Percentiles rank a stretch among this genome's conserved stretches.
Conservation (phyloP, 176 grass and related monocot species). For the Phyllostachys edulis region DNA sequence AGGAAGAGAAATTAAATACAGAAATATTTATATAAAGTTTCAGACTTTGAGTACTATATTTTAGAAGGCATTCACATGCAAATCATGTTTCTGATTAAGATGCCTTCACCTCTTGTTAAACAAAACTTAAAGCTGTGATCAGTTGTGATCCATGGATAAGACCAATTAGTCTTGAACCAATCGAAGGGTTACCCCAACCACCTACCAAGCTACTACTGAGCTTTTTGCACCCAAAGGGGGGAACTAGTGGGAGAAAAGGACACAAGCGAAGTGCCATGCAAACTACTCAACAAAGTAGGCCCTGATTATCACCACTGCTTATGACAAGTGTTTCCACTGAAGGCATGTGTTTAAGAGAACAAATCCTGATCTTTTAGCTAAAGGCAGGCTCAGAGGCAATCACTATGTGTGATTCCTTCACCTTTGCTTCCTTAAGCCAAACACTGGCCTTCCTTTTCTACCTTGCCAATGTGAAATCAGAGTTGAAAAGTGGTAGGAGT, state of each 20-base stretch:
- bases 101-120: not conserved
- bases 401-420: constrained; percentile 13
- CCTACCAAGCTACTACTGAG: constrained; percentile 27
- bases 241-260: constrained; percentile 33
- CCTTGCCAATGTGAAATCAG: constrained; percentile 35
- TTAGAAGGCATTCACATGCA: constrained; percentile 16
- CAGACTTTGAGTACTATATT: not conserved
- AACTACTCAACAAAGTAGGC: constrained; percentile 25
- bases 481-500: not conserved
- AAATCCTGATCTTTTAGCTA: not conserved
- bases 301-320: not conserved
- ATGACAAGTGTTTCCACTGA: no score
- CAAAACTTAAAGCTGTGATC: not conserved
- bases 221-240: constrained; percentile 47
- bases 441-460: constrained; percentile 29
- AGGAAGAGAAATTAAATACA: not conserved
- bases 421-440: constrained; percentile 44
- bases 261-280: constrained; percentile 19
- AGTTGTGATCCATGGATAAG: constrained; percentile 23
- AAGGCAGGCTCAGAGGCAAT: constrained; percentile 11
- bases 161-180: constrained; percentile 17
- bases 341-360: not conserved
- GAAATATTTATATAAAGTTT: not conserved
- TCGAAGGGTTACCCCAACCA: not conserved
- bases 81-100: constrained; percentile 25